These are phyloP conservation scores for Sporothrix inflata DNA, from an alignment of 2,329 filamentous ascomycete species.

Conservation along the genomic window DNA sequence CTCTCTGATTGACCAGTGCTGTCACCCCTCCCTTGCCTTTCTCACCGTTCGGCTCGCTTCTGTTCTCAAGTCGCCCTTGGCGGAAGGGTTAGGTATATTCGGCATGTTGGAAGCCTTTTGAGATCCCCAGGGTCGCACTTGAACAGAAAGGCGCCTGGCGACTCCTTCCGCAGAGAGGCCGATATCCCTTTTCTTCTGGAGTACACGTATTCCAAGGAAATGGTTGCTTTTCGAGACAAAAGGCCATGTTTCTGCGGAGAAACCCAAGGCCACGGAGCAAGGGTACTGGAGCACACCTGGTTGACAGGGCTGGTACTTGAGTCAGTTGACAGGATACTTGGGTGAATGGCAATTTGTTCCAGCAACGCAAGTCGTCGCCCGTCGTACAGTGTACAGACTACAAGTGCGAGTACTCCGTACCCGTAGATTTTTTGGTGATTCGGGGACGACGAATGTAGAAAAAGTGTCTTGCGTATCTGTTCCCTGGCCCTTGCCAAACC, in stretches of 20 bases:
- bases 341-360: not conserved
- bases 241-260: not conserved
- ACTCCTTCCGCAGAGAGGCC: not conserved
- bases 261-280: not conserved
- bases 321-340: not conserved
- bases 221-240: not conserved
- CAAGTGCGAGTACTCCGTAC: no score
- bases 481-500: not conserved
- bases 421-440: not conserved
- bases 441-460: not conserved
- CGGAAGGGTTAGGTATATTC: constrained; percentile 24
- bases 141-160: not conserved
- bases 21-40: not conserved
- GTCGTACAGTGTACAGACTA: not conserved
- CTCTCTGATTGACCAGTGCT: no score
- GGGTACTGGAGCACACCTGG: not conserved
- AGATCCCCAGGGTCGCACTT: not conserved
- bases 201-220: not conserved
- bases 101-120: not conserved
- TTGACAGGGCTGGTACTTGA: not conserved
- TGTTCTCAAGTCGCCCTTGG: not conserved
- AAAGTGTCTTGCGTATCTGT: not conserved
- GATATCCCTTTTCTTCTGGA: not conserved
- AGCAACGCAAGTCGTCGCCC: not conserved
- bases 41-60: not conserved